Evolutionary conservation across 108 stramenopile genomes (phyloP), one percentile per base, ranked within the genome.

Genomic region (Skeletonema costatum): DNA sequence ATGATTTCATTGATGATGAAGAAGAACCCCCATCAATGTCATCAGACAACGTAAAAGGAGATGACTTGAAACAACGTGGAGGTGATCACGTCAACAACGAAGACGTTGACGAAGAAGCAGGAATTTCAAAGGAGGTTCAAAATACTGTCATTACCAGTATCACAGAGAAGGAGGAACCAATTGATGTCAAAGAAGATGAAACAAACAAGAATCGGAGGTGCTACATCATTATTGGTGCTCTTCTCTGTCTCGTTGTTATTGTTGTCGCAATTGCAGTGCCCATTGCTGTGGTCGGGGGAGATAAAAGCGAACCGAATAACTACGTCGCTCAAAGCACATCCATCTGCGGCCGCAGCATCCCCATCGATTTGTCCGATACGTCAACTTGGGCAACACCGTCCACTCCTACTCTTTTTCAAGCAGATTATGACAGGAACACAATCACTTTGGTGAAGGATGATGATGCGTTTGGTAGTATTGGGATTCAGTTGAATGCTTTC

Each of bases 401-500:
- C 16, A 56, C 53, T 29, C 53, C 53, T 10, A 56, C 53, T 29
- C 53, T 56, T 10, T 56, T 56, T 56, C 53, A 56, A 56, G 53
- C 53, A 17, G 21, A 56, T 56, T 56, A 56, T 56, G 53, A 56
- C 0, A 19, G 2, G 63, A 36, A 32, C 2, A 5, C 30, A 17
- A 39, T 64, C 4, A 29, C 38, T 13, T 19, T 64, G 35, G n/a
- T 64, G 6, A 64, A 30, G 63, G 6, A 64, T 35, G 63, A 64
- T 35, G 35, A 0, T 2, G 1, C 63, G 2, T 64, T 10, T 29
- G 63, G 63, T 7, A 38, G 41, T 8, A 21, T 35, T 19, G 63
- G 63, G 2, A 36, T 38, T 9, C 63, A 64, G 32, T 38, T 64
- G 63, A 64, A 64, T 39, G 63, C 38, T 38, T 64, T 64, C 63